Conservation (phyloP, 306 rosid species). For the Dryas alaskensis region DNA sequence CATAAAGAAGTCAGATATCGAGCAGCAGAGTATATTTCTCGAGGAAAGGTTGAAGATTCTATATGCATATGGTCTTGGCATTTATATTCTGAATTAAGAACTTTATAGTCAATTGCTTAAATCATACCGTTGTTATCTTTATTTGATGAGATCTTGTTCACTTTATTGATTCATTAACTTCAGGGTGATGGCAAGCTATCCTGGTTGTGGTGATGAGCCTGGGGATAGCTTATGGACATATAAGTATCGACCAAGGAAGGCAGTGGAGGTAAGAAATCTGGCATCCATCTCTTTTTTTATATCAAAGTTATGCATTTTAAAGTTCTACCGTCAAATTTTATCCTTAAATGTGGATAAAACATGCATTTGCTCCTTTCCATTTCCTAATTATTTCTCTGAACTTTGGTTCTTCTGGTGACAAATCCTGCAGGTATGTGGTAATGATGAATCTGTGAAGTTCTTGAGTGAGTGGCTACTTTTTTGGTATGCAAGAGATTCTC, state of each 20-base stretch:
- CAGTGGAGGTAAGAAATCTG: constrained; percentile 55
- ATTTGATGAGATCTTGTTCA: constrained; percentile 20
- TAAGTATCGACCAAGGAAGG: constrained; percentile 75
- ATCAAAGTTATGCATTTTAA: constrained; percentile 23
- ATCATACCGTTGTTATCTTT: background rate
- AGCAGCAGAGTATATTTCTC: constrained; percentile 56
- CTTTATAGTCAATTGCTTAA: background rate
- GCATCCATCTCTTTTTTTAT: constrained; percentile 8
- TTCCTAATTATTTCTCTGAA: background rate
- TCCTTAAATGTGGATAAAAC: background rate
- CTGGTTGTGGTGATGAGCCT: constrained; percentile 41
- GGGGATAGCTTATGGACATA: constrained; percentile 61
- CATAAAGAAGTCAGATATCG: constrained; percentile 29
- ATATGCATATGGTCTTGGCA: background rate
- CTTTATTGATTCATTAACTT: constrained; percentile 25
- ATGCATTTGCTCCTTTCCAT: background rate
- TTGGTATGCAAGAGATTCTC: constrained; percentile 57
- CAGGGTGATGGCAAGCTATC: constrained; percentile 52
- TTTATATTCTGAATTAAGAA: background rate
- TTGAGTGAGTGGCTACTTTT: constrained; percentile 70
- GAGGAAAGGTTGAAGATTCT: constrained; percentile 55
- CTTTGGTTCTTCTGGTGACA: constrained; percentile 14
- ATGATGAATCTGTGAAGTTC: constrained; percentile 60
- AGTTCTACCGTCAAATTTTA: background rate
- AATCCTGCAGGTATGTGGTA: constrained; percentile 77